Conservation (phyloP, 23 red algal genomes). For the Gracilaria domingensis region DNA sequence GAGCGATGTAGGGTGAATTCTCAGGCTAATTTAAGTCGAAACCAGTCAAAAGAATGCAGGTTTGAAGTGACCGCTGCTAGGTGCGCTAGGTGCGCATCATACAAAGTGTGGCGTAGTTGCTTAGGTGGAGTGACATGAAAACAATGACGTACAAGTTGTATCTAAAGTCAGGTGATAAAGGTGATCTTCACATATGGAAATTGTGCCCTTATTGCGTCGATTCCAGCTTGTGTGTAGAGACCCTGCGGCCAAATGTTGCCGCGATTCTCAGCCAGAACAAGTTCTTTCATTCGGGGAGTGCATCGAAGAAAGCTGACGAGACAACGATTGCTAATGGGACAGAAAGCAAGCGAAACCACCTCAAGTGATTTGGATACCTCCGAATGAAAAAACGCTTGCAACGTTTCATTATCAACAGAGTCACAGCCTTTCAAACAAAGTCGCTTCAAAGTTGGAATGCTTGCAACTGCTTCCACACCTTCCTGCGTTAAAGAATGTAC, state of each 20-base stretch:
- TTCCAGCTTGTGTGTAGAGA: conserved; percentile 38
- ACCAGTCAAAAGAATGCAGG: too few species aligned
- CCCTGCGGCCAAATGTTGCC: conserved; percentile 48
- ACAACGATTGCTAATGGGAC: conserved; percentile 13
- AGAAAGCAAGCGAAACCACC: conserved; percentile 35
- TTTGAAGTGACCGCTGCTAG: too few species aligned
- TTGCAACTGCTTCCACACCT: conserved; percentile 38
- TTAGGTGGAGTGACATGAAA: background rate
- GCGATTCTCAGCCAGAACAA: conserved; percentile 47
- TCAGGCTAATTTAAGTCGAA: too few species aligned
- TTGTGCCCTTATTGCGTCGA: conserved; percentile 17
- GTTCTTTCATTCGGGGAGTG: conserved; percentile 17
- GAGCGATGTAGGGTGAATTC: background rate
- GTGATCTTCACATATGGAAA: conserved; percentile 28
- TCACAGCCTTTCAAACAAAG: conserved; percentile 46
- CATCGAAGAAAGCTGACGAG: conserved; percentile 28
- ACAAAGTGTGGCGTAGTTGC: background rate
- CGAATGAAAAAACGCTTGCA: background rate
- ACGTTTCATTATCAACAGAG: background rate
- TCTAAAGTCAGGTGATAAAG: conserved; percentile 36
- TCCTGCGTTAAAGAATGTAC: conserved; percentile 18
- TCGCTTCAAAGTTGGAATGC: conserved; percentile 2
- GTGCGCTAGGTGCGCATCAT: background rate
- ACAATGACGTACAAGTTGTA: background rate
- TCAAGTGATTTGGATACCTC: conserved; percentile 14